These are phyloP conservation scores for Termitomyces titanicus DNA, from an alignment of 768 basidiomycete species.

Conservation along the genomic window DNA sequence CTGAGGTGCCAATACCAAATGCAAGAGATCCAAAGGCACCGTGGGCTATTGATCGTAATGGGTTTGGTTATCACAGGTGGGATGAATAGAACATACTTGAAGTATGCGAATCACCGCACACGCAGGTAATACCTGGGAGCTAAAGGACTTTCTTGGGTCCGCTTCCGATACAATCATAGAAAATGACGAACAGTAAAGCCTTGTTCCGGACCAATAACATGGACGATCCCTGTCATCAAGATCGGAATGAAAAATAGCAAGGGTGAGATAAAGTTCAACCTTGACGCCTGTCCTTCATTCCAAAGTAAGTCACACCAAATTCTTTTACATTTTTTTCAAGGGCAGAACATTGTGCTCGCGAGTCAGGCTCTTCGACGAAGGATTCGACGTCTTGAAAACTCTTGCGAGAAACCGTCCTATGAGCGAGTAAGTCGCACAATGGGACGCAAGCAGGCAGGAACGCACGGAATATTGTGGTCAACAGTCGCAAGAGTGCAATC, in stretches of 20 bases:
- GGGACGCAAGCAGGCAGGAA: slow-evolving; percentile 10
- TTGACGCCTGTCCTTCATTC: slow-evolving; percentile 84
- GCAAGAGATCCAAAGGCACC: slow-evolving; percentile 92
- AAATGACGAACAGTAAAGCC: slow-evolving; percentile 67
- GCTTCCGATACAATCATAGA: background rate
- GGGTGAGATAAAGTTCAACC: slow-evolving; percentile 36
- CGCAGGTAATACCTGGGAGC: slow-evolving; percentile 76
- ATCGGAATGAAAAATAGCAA: slow-evolving; percentile 5
- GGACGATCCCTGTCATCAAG: slow-evolving; percentile 59
- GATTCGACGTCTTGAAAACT: slow-evolving; percentile 64
- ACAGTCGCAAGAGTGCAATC: slow-evolving; percentile 89
- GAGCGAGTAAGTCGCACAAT: slow-evolving; percentile 1
- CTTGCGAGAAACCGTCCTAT: slow-evolving; percentile 69
- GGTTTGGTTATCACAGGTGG: background rate
- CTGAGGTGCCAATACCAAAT: slow-evolving; percentile 91
- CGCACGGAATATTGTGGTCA: slow-evolving; percentile 85
- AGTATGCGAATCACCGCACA: slow-evolving; percentile 92
- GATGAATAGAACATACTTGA: slow-evolving; percentile 54
- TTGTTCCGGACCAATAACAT: slow-evolving; percentile 91
- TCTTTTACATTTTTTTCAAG: slow-evolving; percentile 88
- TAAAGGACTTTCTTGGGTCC: slow-evolving; percentile 18
- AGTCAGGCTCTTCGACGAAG: slow-evolving; percentile 82
- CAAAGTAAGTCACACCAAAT: slow-evolving; percentile 90
- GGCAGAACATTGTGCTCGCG: slow-evolving; percentile 75
- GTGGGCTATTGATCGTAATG: slow-evolving; percentile 49